Conservation (phyloP, 2,329 filamentous ascomycete genomes). For the Ascochyta pisi region DNA sequence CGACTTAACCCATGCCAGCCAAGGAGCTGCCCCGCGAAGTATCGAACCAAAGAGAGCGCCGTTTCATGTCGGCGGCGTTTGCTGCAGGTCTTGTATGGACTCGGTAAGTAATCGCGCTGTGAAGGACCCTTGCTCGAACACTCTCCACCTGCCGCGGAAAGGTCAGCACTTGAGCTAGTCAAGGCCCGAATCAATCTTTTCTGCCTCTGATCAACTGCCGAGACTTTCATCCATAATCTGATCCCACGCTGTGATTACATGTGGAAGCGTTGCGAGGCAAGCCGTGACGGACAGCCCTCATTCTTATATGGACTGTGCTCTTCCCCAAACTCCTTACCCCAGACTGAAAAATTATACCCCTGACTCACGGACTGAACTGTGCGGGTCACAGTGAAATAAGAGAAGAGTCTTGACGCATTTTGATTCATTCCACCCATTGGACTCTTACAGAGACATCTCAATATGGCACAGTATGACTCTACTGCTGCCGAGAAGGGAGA, state of each 20-base stretch:
- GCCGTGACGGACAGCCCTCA: conserved; percentile 23
- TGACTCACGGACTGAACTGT: conserved; percentile 18
- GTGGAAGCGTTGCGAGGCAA: conserved; percentile 13
- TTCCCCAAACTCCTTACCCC: conserved; percentile 40
- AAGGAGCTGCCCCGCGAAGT: conserved; percentile 41
- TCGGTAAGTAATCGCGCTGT: conserved; percentile 32
- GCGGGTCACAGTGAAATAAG: conserved; percentile 24
- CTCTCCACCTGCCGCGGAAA: not conserved
- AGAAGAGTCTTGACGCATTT: conserved; percentile 6
- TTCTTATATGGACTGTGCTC: conserved; percentile 39
- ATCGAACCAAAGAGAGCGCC: conserved; percentile 25
- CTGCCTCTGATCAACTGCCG: conserved; percentile 39
- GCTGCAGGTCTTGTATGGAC: conserved; percentile 29
- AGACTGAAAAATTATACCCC: conserved; percentile 20
- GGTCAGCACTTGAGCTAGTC: conserved; percentile 23
- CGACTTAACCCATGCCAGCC: conserved; percentile 35
- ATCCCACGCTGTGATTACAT: conserved; percentile 18
- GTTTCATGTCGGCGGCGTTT: conserved; percentile 24
- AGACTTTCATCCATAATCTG: conserved; percentile 24
- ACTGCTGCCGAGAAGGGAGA: conserved; percentile 9
- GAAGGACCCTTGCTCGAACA: conserved; percentile 22
- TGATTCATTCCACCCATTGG: not conserved
- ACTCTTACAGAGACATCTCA: not conserved
- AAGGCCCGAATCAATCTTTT: conserved; percentile 22
- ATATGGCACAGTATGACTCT: conserved; percentile 1